A percentile compares a stretch with the other conserved stretches of the same genome.
Evolutionary conservation across 352 stramenopile species (phyloP).

Genomic region (Phytophthora nicotianae): DNA sequence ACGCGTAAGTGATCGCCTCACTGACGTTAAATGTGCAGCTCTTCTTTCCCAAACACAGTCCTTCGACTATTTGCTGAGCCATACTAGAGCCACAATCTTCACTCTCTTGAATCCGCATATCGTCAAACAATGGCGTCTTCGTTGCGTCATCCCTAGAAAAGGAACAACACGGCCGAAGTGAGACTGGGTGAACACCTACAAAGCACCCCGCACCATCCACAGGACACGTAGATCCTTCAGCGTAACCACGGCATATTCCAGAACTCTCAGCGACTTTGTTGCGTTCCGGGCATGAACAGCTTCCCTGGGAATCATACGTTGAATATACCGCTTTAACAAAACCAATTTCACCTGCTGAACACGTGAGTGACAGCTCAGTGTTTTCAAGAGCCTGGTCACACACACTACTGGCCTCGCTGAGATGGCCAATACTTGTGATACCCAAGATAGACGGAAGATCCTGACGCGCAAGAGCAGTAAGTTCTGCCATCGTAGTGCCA

Average conservation of each 20-base stretch:
- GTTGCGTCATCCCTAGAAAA: slow-evolving; percentile 39
- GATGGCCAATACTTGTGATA: slow-evolving; percentile 81
- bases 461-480: slow-evolving; percentile 68
- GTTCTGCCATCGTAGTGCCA: slow-evolving; percentile 57
- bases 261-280: slow-evolving; percentile 69
- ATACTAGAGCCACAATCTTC: slow-evolving; percentile 45
- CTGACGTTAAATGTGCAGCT: slow-evolving; percentile 72
- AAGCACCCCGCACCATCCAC: slow-evolving; percentile 62
- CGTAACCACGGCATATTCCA: slow-evolving; percentile 54
- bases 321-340: slow-evolving; percentile 86
- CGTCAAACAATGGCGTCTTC: slow-evolving; percentile 48
- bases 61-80: slow-evolving; percentile 71
- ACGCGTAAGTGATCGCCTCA: slow-evolving; percentile 59
- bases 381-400: slow-evolving; percentile 70
- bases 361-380: slow-evolving; percentile 60
- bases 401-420: slow-evolving; percentile 67
- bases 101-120: slow-evolving; percentile 57
- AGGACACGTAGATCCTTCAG: slow-evolving; percentile 43
- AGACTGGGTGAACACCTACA: slow-evolving; percentile 66
- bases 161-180: slow-evolving; percentile 67
- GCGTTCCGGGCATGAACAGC: slow-evolving; percentile 64
- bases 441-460: slow-evolving; percentile 70
- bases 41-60: slow-evolving; percentile 70
- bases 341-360: slow-evolving; percentile 70
- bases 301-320: slow-evolving; percentile 57